A percentile compares a stretch with the other conserved stretches of the same genome.
phyloP scores from a whole-genome alignment of 257 asterid species.

The Lycium barbarum region DNA sequence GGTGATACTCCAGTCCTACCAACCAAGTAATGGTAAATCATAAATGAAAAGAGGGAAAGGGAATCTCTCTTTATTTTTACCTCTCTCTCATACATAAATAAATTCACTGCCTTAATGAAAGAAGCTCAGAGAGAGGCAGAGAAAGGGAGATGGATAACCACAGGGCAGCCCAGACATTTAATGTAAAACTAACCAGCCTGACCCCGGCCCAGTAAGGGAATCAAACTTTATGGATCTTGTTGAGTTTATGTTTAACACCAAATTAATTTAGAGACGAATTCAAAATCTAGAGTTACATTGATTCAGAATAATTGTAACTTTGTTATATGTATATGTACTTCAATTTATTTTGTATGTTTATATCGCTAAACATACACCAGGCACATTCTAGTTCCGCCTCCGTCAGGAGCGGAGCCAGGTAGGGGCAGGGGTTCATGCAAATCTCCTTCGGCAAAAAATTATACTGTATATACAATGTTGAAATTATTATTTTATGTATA shows the following conservation, averaged over 20 bases:
- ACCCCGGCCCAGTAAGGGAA: constrained; percentile 31
- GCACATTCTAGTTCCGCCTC: background rate
- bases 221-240: constrained; percentile 39
- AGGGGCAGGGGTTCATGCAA: no score
- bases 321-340: background rate
- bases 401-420: no score
- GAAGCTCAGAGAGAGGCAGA: constrained; percentile 21
- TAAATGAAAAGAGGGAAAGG: constrained; percentile 41
- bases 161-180: constrained; percentile 34
- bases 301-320: background rate
- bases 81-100: constrained; percentile 30
- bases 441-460: no score
- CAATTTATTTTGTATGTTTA: background rate
- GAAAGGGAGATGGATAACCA: constrained; percentile 26
- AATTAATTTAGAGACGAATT: background rate
- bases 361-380: background rate
- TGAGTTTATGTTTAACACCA: background rate
- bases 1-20: constrained; percentile 41
- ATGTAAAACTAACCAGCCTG: constrained; percentile 41
- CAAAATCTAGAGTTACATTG: background rate
- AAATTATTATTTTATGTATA: no score
- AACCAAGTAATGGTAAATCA: constrained; percentile 38
- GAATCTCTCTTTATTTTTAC: constrained; percentile 38
- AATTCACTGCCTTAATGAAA: constrained; percentile 31
- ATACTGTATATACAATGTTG: no score